Base-by-base conservation (phyloP, 495 filamentous ascomycete genomes). In the Daldinia vernicosa region DNA sequence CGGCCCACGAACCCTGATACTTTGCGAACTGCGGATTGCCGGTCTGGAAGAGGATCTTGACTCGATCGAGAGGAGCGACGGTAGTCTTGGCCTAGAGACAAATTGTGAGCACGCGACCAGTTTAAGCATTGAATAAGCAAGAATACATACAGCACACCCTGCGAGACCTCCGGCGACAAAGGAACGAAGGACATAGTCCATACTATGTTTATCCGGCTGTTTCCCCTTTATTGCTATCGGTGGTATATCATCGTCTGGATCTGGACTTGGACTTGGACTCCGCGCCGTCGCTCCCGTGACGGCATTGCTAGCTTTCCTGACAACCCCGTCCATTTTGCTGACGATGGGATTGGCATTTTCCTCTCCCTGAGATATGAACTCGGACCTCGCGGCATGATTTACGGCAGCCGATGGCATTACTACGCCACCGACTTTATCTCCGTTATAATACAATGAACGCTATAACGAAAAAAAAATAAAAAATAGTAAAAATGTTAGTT, bases 11-110 rank as follows among this genome's bases (percentile, higher is more conserved):
- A 43, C 94, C 92, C 0, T 91, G 88, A 78, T 98, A 98, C 80
- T 95, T 97, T 30, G 89, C 84, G 77, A 97, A 99, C 72, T 96
- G 91, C 4, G 95, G 95, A 76, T 94, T 97, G 63, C 91, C 92
- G 58, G 95, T 90, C 81, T 99, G 95, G 83, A 99, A 98, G 56
- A 99, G 91, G 77, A 99, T 99, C 79, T 99, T 99, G 76, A 99
- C 95, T 50, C 95, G 90, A 82, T 99, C 95, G 60, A 99, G 92
- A 35, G 95, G 95, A 27, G 92, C 95, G 14, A 99, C 97, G 17
- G 96, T 84, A 0, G 95, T 97, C 85, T 99, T 99, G 70, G 92
- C 95, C 93, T 97, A 64, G 40, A 55, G 12, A 47, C 14, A 27
- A 22, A 50, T 50, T 15, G 17, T 70, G 54, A 71, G 62, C 28